Percentiles rank a stretch among this genome's conserved stretches.
Evolutionary conservation across 2,329 filamentous ascomycete species (phyloP).

Genomic region (Beauveria medogensis): DNA sequence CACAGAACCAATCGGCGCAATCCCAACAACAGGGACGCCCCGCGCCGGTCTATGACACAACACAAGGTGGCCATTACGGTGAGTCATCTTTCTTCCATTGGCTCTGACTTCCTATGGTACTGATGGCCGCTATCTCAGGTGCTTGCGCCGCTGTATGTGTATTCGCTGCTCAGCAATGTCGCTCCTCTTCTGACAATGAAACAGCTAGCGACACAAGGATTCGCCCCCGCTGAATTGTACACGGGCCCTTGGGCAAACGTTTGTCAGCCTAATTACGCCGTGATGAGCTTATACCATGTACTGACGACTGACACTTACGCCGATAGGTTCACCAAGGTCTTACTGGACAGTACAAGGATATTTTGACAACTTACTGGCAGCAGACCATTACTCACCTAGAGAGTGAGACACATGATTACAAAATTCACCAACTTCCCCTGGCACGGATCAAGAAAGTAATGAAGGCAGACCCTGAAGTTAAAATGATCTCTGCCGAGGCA

Average conservation of each 20-base stretch:
- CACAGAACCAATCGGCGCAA: slow-evolving; percentile 38
- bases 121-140: slow-evolving; percentile 28
- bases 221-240: slow-evolving; percentile 88
- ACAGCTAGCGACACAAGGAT: slow-evolving; percentile 78
- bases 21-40: slow-evolving; percentile 52
- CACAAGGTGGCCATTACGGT: slow-evolving; percentile 73
- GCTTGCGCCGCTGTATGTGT: slow-evolving; percentile 37
- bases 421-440: slow-evolving; percentile 89
- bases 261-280: slow-evolving; percentile 25
- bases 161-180: slow-evolving; percentile 8
- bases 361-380: slow-evolving; percentile 98
- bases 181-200: slow-evolving; percentile 20
- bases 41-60: slow-evolving; percentile 63
- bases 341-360: slow-evolving; percentile 87
- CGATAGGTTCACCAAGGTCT: slow-evolving; percentile 86
- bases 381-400: slow-evolving; percentile 95
- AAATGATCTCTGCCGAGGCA: slow-evolving; percentile 98
- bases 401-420: slow-evolving; percentile 94
- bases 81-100: slow-evolving; percentile 23
- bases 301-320: slow-evolving; percentile 1
- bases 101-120: slow-evolving; percentile 2
- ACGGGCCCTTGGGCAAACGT: slow-evolving; percentile 94
- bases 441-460: slow-evolving; percentile 99
- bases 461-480: slow-evolving; percentile 98
- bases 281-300: background rate